A percentile compares a stretch with the other conserved stretches of the same genome.
Conservation (phyloP, 2,329 filamentous ascomycete genomes). For the Aspergillus costaricaensis region DNA sequence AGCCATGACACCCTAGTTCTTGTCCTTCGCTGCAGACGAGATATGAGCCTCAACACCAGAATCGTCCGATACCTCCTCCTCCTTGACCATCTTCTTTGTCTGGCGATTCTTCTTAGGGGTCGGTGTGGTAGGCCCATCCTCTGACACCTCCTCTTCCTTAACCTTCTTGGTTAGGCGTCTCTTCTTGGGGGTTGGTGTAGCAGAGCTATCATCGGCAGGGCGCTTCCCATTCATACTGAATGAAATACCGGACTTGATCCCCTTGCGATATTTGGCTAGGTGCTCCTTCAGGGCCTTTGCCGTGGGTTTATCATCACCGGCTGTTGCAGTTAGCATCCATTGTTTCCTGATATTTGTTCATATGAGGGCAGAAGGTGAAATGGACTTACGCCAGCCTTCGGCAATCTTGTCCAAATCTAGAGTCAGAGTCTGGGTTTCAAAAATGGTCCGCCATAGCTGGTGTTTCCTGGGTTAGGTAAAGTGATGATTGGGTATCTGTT, state of each 20-base stretch:
- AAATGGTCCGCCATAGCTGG: conserved; percentile 21
- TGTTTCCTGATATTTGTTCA: not conserved
- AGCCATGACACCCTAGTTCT: no score
- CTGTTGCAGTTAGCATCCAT: not conserved
- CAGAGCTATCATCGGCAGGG: not conserved
- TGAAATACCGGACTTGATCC: conserved; percentile 8
- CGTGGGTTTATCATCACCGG: conserved; percentile 16
- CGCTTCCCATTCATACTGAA: conserved; percentile 14
- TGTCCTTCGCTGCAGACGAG: no score
- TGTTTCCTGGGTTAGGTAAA: not conserved
- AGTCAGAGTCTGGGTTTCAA: conserved; percentile 15
- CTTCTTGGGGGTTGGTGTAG: not conserved
- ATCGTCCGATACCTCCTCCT: not conserved
- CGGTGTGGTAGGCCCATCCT: not conserved
- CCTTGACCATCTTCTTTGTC: not conserved
- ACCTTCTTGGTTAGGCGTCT: not conserved
- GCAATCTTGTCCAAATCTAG: conserved; percentile 15
- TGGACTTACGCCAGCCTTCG: conserved; percentile 10
- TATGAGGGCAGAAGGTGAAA: no score
- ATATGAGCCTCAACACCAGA: not conserved
- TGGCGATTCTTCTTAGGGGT: not conserved
- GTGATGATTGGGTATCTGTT: not conserved
- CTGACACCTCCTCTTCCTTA: not conserved
- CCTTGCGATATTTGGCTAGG: conserved; percentile 15
- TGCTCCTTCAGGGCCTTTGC: conserved; percentile 17